Base-by-base conservation (phyloP, 805 yeast species). In the Cyberlindnera bimundalis region DNA sequence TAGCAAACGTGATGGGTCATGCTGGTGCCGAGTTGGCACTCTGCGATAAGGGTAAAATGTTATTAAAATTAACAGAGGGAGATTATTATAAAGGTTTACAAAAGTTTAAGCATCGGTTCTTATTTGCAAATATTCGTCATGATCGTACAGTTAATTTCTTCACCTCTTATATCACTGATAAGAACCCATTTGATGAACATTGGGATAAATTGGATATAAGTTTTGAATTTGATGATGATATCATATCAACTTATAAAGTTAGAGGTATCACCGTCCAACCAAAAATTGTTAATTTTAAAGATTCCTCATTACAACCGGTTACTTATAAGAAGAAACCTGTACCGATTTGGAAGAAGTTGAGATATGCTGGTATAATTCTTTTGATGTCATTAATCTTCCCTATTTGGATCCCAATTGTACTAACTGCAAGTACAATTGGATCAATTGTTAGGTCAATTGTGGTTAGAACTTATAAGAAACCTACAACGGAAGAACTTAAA, bases 101-200 rank as follows among this genome's bases (percentile, higher is more conserved):
- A 10, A 55, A 52, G 43, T 90, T 90, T 59, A 64, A 78, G 45
- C 69, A 73, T 40, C 71, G 83, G 39, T 65, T 76, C 3, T 58
- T 79, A 2, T 66, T 88, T 42, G 89, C 96, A 9, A 90, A 91
- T 62, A 73, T 82, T 18, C 71, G 79, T 41, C 81, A 85, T 56
- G 98, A 90, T 61, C 70, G 96, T 44, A 78, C 95, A 0, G 98
- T 90, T 7, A 82, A 91, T 13, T 91, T 88, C 60, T 85, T 79
- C 64, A 87, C 97, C 0, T 72, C 95, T 0, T 89, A 70, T 60
- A 82, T 91, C 43, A 71, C 91, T 4, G 71, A 79, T 23, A 74
- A 71, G 45, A 78, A 85, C 40, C 96, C 96, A 2, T 89, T 88
- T 58, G 79, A 79, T 26, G 64, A 67, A n/a, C 64, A 64, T 35